Base-by-base conservation (phyloP, 306 rosid species). In the Calophaca sinica region DNA sequence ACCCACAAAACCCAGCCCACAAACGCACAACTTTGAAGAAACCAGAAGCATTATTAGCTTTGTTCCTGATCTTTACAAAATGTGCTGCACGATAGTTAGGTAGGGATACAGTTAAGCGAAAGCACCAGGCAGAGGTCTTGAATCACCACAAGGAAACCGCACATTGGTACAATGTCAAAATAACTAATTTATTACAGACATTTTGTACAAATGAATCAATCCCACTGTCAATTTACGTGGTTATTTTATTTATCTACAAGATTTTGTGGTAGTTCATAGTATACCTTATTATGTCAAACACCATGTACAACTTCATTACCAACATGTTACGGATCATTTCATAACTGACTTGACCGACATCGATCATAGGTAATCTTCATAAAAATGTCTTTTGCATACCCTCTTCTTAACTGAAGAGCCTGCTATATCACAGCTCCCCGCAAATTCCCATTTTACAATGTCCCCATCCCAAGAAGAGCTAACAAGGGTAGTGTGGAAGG, bases 381-480 rank as follows among this genome's bases (percentile, higher is more conserved):
- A 49, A 52, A 75, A 52, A 51, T 57, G 83, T 73, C 88, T 80
- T 81, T 78, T 82, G 76, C 73, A 51, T 62, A 63, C 80, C 48
- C 87, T 81, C 79, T 63, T 72, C 80, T 71, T 70, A 82, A 28
- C 68, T 28, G 41, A 45, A 11, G 88, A 64, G n/a, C 76, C 29
- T 0, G 88, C 81, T 8, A 79, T 60, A 58, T 84, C 89, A 9
- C 83, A 83, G 9, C 77, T 83, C 5, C 90, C 91, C 0, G 88
- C 84, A 78, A 85, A 89, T 28, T 90, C 94, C 97, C 97, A 94
- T 87, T 83, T 94, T 67, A 86, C 96, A 1, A 94, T 64, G 54
- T 85, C 96, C 28, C 99, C 99, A 68, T 94, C 97, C 97, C 99
- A 94, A 6, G 96, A 92, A 45, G 99, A 90, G 85, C 99, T 94